These are phyloP conservation scores for Heimioporus sp. DNA, from an alignment of 768 basidiomycete genomes.

Conservation along the genomic window DNA sequence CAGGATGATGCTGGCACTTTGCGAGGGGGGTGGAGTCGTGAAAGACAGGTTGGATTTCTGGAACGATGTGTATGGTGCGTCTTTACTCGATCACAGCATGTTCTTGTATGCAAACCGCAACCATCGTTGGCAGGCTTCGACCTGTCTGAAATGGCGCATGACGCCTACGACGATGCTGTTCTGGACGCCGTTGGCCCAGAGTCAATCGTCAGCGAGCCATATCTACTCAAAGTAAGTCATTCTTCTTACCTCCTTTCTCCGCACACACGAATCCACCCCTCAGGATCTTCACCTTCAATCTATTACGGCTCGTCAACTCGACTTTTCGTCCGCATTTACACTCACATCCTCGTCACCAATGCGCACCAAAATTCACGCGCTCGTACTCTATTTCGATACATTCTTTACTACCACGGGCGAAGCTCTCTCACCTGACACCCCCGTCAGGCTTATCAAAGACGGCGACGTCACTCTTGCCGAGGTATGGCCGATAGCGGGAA, in stretches of 20 bases:
- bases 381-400: constrained; percentile 93
- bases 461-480: constrained; percentile 67
- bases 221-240: constrained; percentile 58
- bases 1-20: constrained; percentile 79
- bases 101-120: not conserved
- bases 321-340: constrained; percentile 76
- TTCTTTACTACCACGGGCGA: constrained; percentile 74
- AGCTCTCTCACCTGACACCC: constrained; percentile 48
- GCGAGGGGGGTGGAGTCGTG: constrained; percentile 70
- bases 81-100: not conserved
- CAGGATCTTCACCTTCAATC: constrained; percentile 76
- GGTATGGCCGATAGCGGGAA: constrained; percentile 76
- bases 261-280: not conserved
- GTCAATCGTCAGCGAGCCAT: constrained; percentile 61
- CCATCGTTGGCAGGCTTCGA: constrained; percentile 67
- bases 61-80: constrained; percentile 85
- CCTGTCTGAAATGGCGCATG: constrained; percentile 74
- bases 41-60: constrained; percentile 89
- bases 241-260: no score
- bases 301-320: constrained; percentile 66
- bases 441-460: constrained; percentile 56
- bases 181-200: constrained; percentile 74
- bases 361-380: constrained; percentile 66
- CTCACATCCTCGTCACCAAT: constrained; percentile 61
- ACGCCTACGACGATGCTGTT: constrained; percentile 77